A percentile compares a stretch with the other conserved stretches of the same genome.
Conservation (phyloP, 2,329 filamentous ascomycete species). For the Thielaviopsis musarum region DNA sequence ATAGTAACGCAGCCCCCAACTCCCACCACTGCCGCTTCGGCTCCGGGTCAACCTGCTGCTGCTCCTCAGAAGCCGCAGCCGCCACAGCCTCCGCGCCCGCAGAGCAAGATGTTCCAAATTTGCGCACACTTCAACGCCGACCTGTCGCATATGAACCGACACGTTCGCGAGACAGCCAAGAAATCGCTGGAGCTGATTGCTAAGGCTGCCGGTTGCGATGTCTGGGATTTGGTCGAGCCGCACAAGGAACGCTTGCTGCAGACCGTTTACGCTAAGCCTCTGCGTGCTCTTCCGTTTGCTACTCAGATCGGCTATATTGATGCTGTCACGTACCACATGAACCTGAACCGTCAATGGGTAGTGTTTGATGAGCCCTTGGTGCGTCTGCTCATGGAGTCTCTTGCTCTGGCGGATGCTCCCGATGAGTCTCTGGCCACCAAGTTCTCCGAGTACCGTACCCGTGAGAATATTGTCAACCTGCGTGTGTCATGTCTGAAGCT, state of each 20-base stretch:
- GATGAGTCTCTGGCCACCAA: slow-evolving; percentile 89
- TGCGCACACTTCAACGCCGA: slow-evolving; percentile 78
- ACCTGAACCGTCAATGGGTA: slow-evolving; percentile 74
- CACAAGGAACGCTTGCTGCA: slow-evolving; percentile 80
- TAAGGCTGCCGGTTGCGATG: slow-evolving; percentile 56
- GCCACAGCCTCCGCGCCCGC: slow-evolving; percentile 38
- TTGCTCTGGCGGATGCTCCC: slow-evolving; percentile 84
- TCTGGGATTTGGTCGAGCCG: slow-evolving; percentile 76
- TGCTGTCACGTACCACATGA: slow-evolving; percentile 88
- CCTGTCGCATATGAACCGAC: slow-evolving; percentile 86
- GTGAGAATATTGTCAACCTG: slow-evolving; percentile 80
- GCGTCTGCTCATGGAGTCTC: slow-evolving; percentile 76
- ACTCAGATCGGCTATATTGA: slow-evolving; percentile 98
- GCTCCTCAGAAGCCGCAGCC: slow-evolving; percentile 24
- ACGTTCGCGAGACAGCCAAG: slow-evolving; percentile 78
- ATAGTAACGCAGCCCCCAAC: neutral
- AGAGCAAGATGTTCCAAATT: slow-evolving; percentile 34
- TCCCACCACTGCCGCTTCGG: slow-evolving; percentile 17
- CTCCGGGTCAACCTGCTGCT: slow-evolving; percentile 24
- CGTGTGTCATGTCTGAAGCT: slow-evolving; percentile 88
- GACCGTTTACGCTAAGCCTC: slow-evolving; percentile 87
- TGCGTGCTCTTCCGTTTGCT: slow-evolving; percentile 80
- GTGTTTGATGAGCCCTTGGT: slow-evolving; percentile 86
- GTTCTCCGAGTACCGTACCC: slow-evolving; percentile 84
- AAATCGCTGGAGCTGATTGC: slow-evolving; percentile 67